These are phyloP conservation scores for Ganoderma leucocontextum DNA, from an alignment of 1,284 basidiomycete genomes.

Conservation along the genomic window DNA sequence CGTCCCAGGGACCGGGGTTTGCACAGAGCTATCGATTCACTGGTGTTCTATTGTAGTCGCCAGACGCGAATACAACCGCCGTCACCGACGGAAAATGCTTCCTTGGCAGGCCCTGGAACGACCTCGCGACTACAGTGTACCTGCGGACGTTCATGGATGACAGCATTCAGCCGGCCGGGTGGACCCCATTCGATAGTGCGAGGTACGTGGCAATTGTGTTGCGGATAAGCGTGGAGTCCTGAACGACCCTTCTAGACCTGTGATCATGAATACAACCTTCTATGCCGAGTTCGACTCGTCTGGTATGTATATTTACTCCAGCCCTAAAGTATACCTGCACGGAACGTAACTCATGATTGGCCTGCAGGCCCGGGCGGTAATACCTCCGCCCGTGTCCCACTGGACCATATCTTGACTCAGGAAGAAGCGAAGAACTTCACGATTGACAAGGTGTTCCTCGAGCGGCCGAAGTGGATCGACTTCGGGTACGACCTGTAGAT, in stretches of 20 bases:
- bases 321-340: too few relatives aligned
- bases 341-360: not conserved
- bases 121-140: constrained; percentile 62
- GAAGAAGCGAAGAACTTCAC: constrained; percentile 52
- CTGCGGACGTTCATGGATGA: constrained; percentile 67
- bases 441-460: constrained; percentile 58
- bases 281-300: constrained; percentile 67
- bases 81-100: constrained; percentile 57
- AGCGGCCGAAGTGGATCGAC: constrained; percentile 63
- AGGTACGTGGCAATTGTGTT: constrained; percentile 42
- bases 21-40: not conserved
- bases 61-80: constrained; percentile 62
- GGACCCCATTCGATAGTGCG: constrained; percentile 56
- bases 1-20: not conserved
- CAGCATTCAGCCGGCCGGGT: constrained; percentile 60
- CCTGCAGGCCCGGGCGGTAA: constrained; percentile 62
- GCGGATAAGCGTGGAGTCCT: not conserved
- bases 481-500: constrained; percentile 31
- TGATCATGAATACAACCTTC: constrained; percentile 62
- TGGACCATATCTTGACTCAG: constrained; percentile 56
- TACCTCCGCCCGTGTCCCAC: constrained; percentile 50
- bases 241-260: constrained; percentile 42
- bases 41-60: constrained; percentile 51
- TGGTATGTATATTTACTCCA: constrained; percentile 43
- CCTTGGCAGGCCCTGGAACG: constrained; percentile 72